Evolutionary conservation across 331 rosid species (phyloP), one percentile per base, ranked within the genome.

Genomic region (Rhamnella rubrinervis): DNA sequence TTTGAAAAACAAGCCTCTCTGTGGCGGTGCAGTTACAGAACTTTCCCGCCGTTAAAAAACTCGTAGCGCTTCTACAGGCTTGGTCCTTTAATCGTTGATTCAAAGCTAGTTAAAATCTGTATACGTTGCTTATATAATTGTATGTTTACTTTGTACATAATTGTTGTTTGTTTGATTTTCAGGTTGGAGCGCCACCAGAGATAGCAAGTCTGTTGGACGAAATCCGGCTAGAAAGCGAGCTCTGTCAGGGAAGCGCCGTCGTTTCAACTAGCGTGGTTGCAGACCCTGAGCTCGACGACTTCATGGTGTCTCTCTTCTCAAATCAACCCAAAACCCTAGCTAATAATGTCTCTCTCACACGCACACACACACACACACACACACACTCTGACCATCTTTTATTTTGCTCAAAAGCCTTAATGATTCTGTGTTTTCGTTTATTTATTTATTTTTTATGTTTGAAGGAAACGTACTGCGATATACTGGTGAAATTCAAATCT

Each of bases 121-220:
- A 66, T 66, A 66, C 1, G 20, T 4, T 38, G 38, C 7, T 20
- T 20, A 12, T 13, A 3, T 20, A 37, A 10, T 17, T 46, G 19
- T 20, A 25, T 19, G 17, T 4, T 8, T 49, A 44, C 15, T 52
- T 5, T 49, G 19, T 47, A 0, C 7, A 63, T 23, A 23, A 23
- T 4, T 19, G 8, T 20, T 13, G 3, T 14, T 26, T 28, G 62
- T 7, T 19, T 52, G 41, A 6, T 19, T 12, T 0, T 7, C 81
- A 91, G 97, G 89, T 91, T 28, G 93, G 97, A 65, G 89, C 93
- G 10, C 82, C 93, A 12, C 85, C 89, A 73, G 89, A 86, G 63
- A 55, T 82, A 25, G 87, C 74, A 19, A n/a, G 75, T 4, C 55
- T 76, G 53, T 67, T 85, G 18, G 91, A 85, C 49, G 85, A 76